phyloP scores from a whole-genome alignment of 2,329 filamentous ascomycete species.

The Sarocladiaceae sp. region DNA sequence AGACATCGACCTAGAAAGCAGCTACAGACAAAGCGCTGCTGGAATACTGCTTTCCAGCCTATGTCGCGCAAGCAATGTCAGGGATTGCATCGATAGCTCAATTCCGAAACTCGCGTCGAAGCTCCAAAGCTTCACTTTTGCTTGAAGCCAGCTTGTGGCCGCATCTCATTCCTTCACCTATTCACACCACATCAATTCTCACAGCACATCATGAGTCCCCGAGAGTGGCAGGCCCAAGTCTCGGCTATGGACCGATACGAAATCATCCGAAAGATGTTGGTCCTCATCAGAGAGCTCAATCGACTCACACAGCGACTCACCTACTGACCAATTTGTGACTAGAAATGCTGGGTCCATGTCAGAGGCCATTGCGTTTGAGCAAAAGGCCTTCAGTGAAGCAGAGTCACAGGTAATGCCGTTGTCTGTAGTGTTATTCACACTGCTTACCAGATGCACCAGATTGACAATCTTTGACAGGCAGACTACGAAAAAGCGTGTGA shows the following conservation, averaged over 20 bases:
- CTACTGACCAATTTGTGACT: not conserved
- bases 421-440: no score
- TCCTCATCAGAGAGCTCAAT: not conserved
- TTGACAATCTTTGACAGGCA: constrained; percentile 37
- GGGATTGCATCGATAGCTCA: no score
- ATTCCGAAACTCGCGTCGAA: no score
- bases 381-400: constrained; percentile 55
- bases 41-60: no score
- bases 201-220: constrained; percentile 13
- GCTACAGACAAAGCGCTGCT: no score
- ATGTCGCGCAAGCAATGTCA: no score
- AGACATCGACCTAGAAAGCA: no score
- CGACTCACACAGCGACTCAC: not conserved
- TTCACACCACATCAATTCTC: no score
- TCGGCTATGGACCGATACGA: constrained; percentile 58
- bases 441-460: constrained; percentile 2
- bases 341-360: constrained; percentile 16
- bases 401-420: constrained; percentile 53
- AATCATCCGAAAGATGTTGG: constrained; percentile 50
- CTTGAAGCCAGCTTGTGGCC: no score
- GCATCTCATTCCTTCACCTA: no score
- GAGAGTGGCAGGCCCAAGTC: constrained; percentile 46
- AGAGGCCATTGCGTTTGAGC: constrained; percentile 63
- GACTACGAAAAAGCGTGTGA: constrained; percentile 49
- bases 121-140: no score